Evolutionary conservation across 495 filamentous ascomycete species (phyloP).

Genomic region (Durotheca rogersii): DNA sequence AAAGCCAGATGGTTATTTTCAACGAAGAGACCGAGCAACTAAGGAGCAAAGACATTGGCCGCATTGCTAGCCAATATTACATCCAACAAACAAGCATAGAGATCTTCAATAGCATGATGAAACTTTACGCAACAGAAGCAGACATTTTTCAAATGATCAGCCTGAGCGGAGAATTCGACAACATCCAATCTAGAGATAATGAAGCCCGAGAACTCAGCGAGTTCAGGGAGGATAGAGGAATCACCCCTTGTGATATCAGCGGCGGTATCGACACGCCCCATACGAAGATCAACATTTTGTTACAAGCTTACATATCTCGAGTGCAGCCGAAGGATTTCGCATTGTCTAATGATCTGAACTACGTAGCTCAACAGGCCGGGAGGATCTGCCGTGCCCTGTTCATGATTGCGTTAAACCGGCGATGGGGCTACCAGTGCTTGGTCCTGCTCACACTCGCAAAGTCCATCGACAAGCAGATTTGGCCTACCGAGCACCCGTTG

Average conservation of each 20-base stretch:
- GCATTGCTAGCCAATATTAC: constrained; percentile 97
- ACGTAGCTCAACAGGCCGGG: constrained; percentile 92
- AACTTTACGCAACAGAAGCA: constrained; percentile 73
- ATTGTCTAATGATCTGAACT: constrained; percentile 83
- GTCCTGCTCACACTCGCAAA: constrained; percentile 88
- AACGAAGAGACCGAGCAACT: constrained; percentile 91
- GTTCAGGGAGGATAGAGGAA: constrained; percentile 56
- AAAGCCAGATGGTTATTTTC: constrained; percentile 98
- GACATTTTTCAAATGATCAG: constrained; percentile 94
- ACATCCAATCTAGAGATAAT: constrained; percentile 86
- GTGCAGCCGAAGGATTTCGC: constrained; percentile 89
- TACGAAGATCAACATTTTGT: constrained; percentile 90
- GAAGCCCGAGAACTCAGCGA: constrained; percentile 76
- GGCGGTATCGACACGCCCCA: constrained; percentile 76
- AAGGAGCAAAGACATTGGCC: constrained; percentile 86
- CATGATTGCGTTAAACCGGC: constrained; percentile 91
- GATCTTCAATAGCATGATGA: constrained; percentile 94
- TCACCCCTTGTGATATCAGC: constrained; percentile 69
- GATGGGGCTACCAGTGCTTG: constrained; percentile 92
- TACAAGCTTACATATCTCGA: constrained; percentile 93
- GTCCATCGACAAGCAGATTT: constrained; percentile 92
- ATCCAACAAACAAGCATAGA: constrained; percentile 89
- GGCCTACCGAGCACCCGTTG: constrained; percentile 93
- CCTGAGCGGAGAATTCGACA: constrained; percentile 95
- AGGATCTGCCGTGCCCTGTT: constrained; percentile 94